These are phyloP conservation scores for Plasmodium fragile DNA, from an alignment of 169 alveolate genomes.

Conservation along the genomic window DNA sequence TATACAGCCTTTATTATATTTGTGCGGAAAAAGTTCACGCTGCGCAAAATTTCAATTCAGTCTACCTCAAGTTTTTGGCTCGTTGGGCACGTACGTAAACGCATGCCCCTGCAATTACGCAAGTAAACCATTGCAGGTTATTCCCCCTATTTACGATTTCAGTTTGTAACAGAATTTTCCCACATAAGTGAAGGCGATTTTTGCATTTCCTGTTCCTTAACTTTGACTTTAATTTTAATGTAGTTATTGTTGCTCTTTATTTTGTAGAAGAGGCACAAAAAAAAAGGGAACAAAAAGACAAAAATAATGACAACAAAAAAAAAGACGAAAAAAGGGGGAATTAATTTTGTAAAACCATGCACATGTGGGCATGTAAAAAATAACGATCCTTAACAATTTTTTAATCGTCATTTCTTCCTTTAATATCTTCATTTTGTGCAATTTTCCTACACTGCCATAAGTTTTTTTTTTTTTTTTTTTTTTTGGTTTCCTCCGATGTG, in stretches of 20 bases:
- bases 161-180: constrained; percentile 16
- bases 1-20: constrained; percentile 12
- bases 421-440: constrained; percentile 5
- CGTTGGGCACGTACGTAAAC: background rate
- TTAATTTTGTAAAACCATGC: constrained; percentile 34
- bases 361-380: constrained; percentile 67
- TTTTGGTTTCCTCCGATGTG: background rate
- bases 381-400: background rate
- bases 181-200: constrained; percentile 4
- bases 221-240: background rate
- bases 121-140: background rate
- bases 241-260: background rate
- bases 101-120: background rate
- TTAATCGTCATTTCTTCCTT: constrained; percentile 9
- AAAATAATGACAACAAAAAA: background rate
- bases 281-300: constrained; percentile 5
- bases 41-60: background rate
- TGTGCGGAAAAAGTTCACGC: background rate
- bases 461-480: constrained; percentile 11
- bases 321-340: constrained; percentile 6
- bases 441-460: background rate
- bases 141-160: constrained; percentile 9
- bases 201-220: background rate
- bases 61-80: background rate
- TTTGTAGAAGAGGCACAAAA: background rate